Base-by-base conservation (phyloP, 441 rosid species). In the Populus trichocarpa region DNA sequence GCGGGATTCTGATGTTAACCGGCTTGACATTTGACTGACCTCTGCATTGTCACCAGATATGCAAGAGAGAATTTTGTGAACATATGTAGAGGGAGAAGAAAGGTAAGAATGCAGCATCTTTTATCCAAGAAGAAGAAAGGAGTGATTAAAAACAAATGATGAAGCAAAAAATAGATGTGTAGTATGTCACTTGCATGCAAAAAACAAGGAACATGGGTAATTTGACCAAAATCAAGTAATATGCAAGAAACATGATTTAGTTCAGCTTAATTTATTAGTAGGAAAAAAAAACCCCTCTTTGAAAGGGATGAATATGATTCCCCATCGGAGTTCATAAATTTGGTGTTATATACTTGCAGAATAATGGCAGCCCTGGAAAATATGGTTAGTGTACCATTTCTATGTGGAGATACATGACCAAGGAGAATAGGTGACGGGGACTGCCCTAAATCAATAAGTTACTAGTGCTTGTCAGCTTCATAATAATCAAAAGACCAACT, bases 1-100 rank as follows among this genome's bases (percentile, higher is more conserved):
- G 75, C 97, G 98, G 66, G 99, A 95, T 87, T 97, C 99, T 73
- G 97, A 92, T 3, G 99, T 95, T 82, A 97, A 84, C 70, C 98
- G 88, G 74, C 93, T 97, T 72, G 99, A 97, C 99, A 97, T 97
- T 85, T 97, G 90, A 81, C 99, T 97, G 82, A 97, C 99, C 97
- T 94, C 99, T 97, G 97, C 89, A 89, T 81, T 72, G 70, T 82
- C 74, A 76, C 8, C 36, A 16, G 76, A 72, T 46, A 77, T 32
- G 69, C 16, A 63, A 40, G 83, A 69, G 69, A 8, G 36, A 77
- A 50, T 64, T 38, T n/a, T 25, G 53, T 71, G 8, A 70, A 20
- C 8, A 38, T 23, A 61, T 26, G 20, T 6, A 35, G 30, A 4
- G 18, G 2, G 38, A 6, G 69, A 64, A 32, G 38, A 53, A 75